A percentile compares a stretch with the other conserved stretches of the same genome.
These are phyloP conservation scores for Colletotrichum sansevieriae DNA, from an alignment of 2,329 filamentous ascomycete genomes.

Conservation along the genomic window DNA sequence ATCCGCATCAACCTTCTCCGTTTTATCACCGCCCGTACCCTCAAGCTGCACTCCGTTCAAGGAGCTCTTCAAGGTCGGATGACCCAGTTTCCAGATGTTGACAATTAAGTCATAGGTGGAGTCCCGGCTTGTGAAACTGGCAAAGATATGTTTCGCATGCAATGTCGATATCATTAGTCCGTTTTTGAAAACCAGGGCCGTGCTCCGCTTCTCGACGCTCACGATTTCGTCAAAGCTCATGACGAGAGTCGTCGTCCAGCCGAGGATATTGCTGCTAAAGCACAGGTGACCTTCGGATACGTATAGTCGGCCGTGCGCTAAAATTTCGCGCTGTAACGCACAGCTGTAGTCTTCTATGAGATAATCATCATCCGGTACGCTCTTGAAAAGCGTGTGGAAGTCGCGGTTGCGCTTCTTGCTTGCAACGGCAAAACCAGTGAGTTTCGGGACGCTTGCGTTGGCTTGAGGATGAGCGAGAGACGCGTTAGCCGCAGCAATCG, in stretches of 20 bases:
- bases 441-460: conserved; percentile 74
- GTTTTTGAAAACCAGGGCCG: conserved; percentile 95
- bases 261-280: conserved; percentile 98
- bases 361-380: conserved; percentile 97
- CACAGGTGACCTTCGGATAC: conserved; percentile 98
- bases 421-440: conserved; percentile 95
- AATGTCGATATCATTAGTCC: conserved; percentile 96
- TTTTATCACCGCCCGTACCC: conserved; percentile 88
- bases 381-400: conserved; percentile 94
- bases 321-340: conserved; percentile 93
- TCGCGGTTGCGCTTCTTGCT: conserved; percentile 96
- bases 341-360: conserved; percentile 99
- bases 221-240: conserved; percentile 99
- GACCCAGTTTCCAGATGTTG: conserved; percentile 97
- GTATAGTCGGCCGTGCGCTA: conserved; percentile 93
- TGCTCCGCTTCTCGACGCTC: conserved; percentile 96
- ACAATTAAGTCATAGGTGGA: conserved; percentile 97
- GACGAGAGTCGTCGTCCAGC: conserved; percentile 96
- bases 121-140: conserved; percentile 93
- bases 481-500: conserved; percentile 75
- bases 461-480: conserved; percentile 75
- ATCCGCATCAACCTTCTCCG: conserved; percentile 78
- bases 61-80: conserved; percentile 91
- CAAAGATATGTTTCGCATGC: conserved; percentile 95
- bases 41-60: conserved; percentile 89